A percentile compares a stretch with the other conserved stretches of the same genome.
Evolutionary conservation across 2,329 filamentous ascomycete species (phyloP).

Genomic region (Exophiala mesophila): DNA sequence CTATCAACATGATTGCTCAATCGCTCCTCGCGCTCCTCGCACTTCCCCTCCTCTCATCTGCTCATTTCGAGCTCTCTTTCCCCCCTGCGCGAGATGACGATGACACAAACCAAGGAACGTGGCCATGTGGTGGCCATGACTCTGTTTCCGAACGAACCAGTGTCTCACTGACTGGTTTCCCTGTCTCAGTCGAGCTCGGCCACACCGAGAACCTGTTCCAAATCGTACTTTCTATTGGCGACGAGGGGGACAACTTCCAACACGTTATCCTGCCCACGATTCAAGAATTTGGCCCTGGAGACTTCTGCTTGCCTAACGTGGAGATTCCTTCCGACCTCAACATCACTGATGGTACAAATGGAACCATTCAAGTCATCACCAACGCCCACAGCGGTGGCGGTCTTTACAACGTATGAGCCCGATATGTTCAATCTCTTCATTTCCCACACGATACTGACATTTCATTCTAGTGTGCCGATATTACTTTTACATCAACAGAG

Average conservation of each 20-base stretch:
- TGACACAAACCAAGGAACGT: slow-evolving; percentile 42
- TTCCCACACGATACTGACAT: too few relatives aligned
- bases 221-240: slow-evolving; percentile 50
- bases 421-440: too few relatives aligned
- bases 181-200: slow-evolving; percentile 49
- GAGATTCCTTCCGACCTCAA: slow-evolving; percentile 27
- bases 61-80: slow-evolving; percentile 53
- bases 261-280: slow-evolving; percentile 59
- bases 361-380: slow-evolving; percentile 65
- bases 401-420: slow-evolving; percentile 57
- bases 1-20: slow-evolving; percentile 8
- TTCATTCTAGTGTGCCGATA: slow-evolving; percentile 12
- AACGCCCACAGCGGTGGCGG: slow-evolving; percentile 54
- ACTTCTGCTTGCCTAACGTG: slow-evolving; percentile 61
- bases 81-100: slow-evolving; percentile 47
- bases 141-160: slow-evolving; percentile 44
- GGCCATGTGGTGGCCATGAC: slow-evolving; percentile 48
- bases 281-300: slow-evolving; percentile 58
- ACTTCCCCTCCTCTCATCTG: slow-evolving; percentile 30
- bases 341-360: slow-evolving; percentile 57
- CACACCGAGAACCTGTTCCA: slow-evolving; percentile 50
- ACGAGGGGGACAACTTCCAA: slow-evolving; percentile 59
- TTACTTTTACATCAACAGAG: slow-evolving; percentile 11
- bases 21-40: slow-evolving; percentile 10
- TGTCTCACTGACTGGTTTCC: slow-evolving; percentile 43